phyloP scores from a whole-genome alignment of 306 rosid genomes.

The Cucumis cinereus region DNA sequence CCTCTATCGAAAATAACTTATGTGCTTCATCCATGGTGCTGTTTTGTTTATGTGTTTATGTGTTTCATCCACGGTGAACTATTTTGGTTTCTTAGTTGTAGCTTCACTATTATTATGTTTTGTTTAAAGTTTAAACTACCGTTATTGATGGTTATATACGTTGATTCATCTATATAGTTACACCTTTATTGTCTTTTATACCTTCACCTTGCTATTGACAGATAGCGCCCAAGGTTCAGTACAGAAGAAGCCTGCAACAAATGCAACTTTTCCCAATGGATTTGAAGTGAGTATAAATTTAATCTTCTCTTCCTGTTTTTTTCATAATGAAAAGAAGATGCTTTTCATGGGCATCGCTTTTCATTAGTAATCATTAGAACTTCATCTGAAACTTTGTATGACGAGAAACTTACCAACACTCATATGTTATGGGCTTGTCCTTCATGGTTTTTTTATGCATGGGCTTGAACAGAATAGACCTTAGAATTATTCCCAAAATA shows the following conservation, averaged over 20 bases:
- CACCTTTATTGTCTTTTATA: neutral
- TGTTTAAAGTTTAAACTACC: neutral
- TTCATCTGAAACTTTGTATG: neutral
- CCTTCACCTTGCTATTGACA: constrained; percentile 15
- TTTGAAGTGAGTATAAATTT: constrained; percentile 52
- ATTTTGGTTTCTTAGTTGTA: neutral
- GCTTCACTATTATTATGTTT: neutral
- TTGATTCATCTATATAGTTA: neutral
- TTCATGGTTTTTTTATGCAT: neutral
- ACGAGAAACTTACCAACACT: neutral
- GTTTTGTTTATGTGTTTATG: too few species aligned
- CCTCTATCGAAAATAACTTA: neutral
- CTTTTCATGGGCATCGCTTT: neutral
- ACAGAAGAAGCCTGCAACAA: constrained; percentile 37
- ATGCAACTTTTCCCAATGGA: constrained; percentile 69
- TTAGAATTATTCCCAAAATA: neutral
- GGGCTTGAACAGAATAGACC: neutral
- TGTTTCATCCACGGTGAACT: neutral
- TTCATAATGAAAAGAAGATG: neutral
- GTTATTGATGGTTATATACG: neutral
- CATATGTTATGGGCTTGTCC: neutral
- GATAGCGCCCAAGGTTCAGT: constrained; percentile 27
- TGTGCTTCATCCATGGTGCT: neutral
- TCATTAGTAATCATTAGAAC: neutral
- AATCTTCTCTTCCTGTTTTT: neutral